Conservation (phyloP, 2,329 filamentous ascomycete species). For the Neopestalotiopsis sp. region DNA sequence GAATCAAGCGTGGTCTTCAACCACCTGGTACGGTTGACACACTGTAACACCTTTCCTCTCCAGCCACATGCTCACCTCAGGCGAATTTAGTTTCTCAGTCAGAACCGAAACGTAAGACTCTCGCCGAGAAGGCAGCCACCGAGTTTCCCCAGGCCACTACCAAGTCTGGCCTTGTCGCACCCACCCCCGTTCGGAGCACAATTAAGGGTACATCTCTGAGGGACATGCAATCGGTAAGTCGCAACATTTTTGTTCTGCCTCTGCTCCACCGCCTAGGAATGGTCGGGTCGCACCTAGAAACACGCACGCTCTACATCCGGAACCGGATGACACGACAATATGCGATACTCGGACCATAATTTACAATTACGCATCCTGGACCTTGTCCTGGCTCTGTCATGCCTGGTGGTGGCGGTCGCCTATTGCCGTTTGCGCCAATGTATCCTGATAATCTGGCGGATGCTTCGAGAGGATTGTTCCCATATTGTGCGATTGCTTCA, state of each 20-base stretch:
- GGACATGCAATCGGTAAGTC: constrained; percentile 25
- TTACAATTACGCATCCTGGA: constrained; percentile 8
- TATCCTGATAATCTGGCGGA: constrained; percentile 4
- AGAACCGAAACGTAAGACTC: constrained; percentile 65
- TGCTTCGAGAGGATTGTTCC: constrained; percentile 7
- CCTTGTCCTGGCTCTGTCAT: constrained; percentile 3
- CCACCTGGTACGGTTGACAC: constrained; percentile 45
- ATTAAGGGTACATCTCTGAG: constrained; percentile 52
- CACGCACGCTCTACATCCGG: not conserved
- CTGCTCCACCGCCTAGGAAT: not conserved
- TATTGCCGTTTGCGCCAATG: constrained; percentile 8
- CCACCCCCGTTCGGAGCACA: constrained; percentile 45
- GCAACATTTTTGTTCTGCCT: not conserved
- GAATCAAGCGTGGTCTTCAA: constrained; percentile 57
- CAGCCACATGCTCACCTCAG: constrained; percentile 26
- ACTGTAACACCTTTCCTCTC: constrained; percentile 21
- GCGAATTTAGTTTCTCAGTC: constrained; percentile 53
- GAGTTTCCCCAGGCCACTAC: constrained; percentile 49
- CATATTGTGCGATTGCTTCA: not conserved
- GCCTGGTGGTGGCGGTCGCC: not conserved
- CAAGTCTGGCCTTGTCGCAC: constrained; percentile 45
- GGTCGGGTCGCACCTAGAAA: not conserved
- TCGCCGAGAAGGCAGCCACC: constrained; percentile 55
- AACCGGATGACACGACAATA: not conserved
- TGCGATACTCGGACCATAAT: constrained; percentile 1